These are phyloP conservation scores for Hyaloraphidium curvatum DNA, from an alignment of 192 early-diverging fungal species.

Conservation along the genomic window DNA sequence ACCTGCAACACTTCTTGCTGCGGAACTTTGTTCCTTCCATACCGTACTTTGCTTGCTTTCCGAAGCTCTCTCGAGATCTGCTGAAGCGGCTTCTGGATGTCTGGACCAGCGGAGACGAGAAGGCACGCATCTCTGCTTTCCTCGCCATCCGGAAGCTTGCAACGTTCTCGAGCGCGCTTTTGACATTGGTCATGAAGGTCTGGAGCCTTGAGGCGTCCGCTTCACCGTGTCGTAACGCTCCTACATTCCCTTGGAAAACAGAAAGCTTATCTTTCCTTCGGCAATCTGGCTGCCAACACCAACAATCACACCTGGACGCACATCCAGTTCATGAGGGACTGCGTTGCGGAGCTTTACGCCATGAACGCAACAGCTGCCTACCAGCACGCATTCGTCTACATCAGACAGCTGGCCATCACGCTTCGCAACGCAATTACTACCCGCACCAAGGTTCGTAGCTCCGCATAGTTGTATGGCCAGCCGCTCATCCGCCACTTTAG, in stretches of 20 bases:
- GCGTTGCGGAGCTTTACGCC: slow-evolving; percentile 74
- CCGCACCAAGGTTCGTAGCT: slow-evolving; percentile 36
- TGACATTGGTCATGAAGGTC: slow-evolving; percentile 50
- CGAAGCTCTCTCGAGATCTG: slow-evolving; percentile 61
- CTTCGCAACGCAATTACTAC: slow-evolving; percentile 72
- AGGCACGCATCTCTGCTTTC: slow-evolving; percentile 62
- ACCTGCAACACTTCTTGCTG: slow-evolving; percentile 67
- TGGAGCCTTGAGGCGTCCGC: background rate
- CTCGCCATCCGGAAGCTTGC: slow-evolving; percentile 62
- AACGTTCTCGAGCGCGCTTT: slow-evolving; percentile 36
- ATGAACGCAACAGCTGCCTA: slow-evolving; percentile 60
- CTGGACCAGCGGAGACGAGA: slow-evolving; percentile 40
- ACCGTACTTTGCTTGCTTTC: slow-evolving; percentile 64
- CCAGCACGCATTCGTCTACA: slow-evolving; percentile 80
- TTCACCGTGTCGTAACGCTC: background rate
- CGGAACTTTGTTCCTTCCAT: slow-evolving; percentile 57
- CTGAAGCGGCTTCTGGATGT: slow-evolving; percentile 38
- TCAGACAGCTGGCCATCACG: slow-evolving; percentile 83
- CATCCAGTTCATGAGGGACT: slow-evolving; percentile 87
- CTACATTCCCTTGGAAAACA: background rate
- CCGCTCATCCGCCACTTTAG: slow-evolving; percentile 16
- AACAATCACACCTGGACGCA: slow-evolving; percentile 62
- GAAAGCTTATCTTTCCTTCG: slow-evolving; percentile 63
- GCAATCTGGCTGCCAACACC: slow-evolving; percentile 53
- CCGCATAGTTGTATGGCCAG: background rate